Conservation (phyloP, 2,329 filamentous ascomycete species). For the Blastomyces silverae region DNA sequence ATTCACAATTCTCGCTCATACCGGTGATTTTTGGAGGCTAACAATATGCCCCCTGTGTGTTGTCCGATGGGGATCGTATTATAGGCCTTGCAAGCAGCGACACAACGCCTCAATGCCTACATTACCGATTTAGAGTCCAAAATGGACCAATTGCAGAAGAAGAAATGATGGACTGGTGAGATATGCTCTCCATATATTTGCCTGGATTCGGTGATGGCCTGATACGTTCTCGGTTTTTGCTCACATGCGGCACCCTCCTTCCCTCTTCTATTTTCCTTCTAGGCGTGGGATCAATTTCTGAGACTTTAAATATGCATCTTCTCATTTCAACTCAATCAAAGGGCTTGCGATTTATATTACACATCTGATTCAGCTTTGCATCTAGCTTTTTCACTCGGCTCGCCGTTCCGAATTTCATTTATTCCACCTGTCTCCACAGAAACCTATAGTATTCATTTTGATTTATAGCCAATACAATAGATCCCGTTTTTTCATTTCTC, state of each 20-base stretch:
- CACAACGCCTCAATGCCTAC: slow-evolving; percentile 78
- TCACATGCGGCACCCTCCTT: neutral
- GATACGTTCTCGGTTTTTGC: neutral
- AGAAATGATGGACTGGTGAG: slow-evolving; percentile 46
- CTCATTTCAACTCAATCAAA: neutral
- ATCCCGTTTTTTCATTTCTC: neutral
- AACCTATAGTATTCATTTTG: neutral
- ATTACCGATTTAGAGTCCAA: slow-evolving; percentile 75
- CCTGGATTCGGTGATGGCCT: neutral
- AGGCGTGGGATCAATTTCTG: neutral
- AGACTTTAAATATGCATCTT: neutral
- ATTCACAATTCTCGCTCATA: neutral
- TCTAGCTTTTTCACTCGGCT: neutral
- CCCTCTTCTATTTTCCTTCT: neutral
- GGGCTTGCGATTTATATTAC: neutral
- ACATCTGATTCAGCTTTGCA: neutral
- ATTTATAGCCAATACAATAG: neutral
- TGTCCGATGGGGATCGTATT: slow-evolving; percentile 18
- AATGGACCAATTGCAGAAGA: slow-evolving; percentile 61
- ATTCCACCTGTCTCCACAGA: neutral
- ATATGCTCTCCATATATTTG: slow-evolving; percentile 5
- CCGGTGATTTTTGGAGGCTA: slow-evolving; percentile 12
- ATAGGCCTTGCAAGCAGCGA: slow-evolving; percentile 78
- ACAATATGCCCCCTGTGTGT: slow-evolving; percentile 15
- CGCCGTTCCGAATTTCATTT: neutral